These are phyloP conservation scores for Tuber calosporum DNA, from an alignment of 495 filamentous ascomycete species.

Conservation along the genomic window DNA sequence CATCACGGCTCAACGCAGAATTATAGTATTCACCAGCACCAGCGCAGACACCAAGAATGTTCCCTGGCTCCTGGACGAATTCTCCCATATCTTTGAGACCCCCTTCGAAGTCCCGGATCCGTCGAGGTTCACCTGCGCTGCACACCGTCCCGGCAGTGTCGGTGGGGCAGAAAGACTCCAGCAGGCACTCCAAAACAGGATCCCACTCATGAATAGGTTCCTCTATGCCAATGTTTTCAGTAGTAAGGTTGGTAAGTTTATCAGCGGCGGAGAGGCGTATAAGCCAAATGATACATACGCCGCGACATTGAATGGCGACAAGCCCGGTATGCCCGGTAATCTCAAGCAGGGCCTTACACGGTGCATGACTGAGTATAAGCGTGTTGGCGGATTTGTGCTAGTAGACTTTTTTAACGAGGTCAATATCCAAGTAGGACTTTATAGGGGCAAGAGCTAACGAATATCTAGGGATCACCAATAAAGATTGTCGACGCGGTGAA, in stretches of 20 bases:
- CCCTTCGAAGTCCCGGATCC: conserved; percentile 55
- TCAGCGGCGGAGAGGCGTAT: conserved; percentile 45
- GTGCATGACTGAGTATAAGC: conserved; percentile 52
- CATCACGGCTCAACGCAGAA: conserved; percentile 54
- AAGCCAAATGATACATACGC: conserved; percentile 54
- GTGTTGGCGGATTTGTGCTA: conserved; percentile 55
- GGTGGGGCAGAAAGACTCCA: conserved; percentile 44
- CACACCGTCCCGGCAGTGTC: conserved; percentile 52
- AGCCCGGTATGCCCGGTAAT: conserved; percentile 49
- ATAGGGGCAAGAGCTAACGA: not conserved
- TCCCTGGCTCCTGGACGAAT: conserved; percentile 63
- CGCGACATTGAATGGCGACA: conserved; percentile 52
- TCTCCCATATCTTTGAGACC: conserved; percentile 65
- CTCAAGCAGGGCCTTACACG: conserved; percentile 52
- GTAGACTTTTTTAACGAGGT: conserved; percentile 62
- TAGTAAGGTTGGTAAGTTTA: conserved; percentile 42
- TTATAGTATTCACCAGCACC: conserved; percentile 58
- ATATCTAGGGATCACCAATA: conserved; percentile 28
- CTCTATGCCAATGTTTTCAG: conserved; percentile 52
- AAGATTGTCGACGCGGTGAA: conserved; percentile 54
- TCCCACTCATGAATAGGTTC: conserved; percentile 70
- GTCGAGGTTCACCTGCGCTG: conserved; percentile 52
- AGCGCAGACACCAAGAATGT: conserved; percentile 48
- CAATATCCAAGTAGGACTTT: not conserved
- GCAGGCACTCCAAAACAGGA: conserved; percentile 44